Base-by-base conservation (phyloP, 305 asterid species). In the Solanum hybrid region DNA sequence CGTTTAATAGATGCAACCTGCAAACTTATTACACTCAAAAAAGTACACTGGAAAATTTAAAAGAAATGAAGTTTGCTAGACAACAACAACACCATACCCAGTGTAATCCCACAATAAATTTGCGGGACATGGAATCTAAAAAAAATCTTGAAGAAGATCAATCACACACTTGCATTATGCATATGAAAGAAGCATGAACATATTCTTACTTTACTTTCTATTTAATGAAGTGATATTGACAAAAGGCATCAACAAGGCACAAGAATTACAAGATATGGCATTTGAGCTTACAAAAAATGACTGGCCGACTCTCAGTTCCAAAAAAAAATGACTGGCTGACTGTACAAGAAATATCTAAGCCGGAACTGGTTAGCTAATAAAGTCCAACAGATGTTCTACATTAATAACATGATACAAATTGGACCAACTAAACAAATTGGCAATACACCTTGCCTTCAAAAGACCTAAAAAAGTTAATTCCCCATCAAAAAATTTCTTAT, bases 1-100 rank as follows among this genome's bases (percentile, higher is more conserved):
- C 87, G 89, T 90, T 94, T 96, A 41, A 97, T 96, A 89, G 94
- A 95, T 82, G 94, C 91, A 84, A 84, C 88, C 88, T 84, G 88
- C 88, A 51, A 84, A 84, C 22, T 29, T 72, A 84, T 51, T 10
- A 10, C 76, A 84, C 76, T 84, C 41, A 84, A 51, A 83, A 31
- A 41, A 41, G 87, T 83, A 41, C 73, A 27, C 37, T 34, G 15
- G 87, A 83, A 68, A 15, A 83, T 5, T 41, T 29, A 9, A 41
- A 27, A 41, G 87, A 83, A 83, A 41, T 10, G 17, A 41, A 83
- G 87, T 41, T 45, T 83, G 73, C 73, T 17, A 15, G 26, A 41
- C 27, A 41, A 2, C 33, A 72, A 11, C 17, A 72, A 24, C 17
- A 5, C 4, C 17, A 72, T 72, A 26, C 33, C 33, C 17, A 24